Evolutionary conservation across 73 alveolate species (phyloP), one percentile per base, ranked within the genome.

Genomic region (Durusdinium trenchii): DNA sequence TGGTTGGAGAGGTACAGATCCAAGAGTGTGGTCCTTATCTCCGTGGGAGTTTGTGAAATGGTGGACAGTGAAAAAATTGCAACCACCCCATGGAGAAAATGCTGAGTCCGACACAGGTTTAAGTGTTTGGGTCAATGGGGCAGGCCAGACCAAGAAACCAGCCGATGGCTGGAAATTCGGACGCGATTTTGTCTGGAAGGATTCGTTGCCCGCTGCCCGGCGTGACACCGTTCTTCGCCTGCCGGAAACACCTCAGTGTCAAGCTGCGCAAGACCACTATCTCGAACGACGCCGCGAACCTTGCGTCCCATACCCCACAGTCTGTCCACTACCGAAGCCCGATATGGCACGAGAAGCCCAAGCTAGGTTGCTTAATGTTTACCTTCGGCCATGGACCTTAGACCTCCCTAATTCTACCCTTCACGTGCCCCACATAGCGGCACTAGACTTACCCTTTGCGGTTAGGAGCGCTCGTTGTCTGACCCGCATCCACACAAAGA

Each of bases 1-100:
- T 23, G 83, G 83, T 7, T 71, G 83, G 83, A 4, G 83, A 5
- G 83, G 83, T 35, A 71, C 83, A 6, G 83, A 71, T n/a, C 50
- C 83, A 3, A 4, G 83, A 4, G 48, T 71, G 50, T n/a, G 38
- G 28, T 48, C 28, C 50, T n/a, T 71, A 6, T 71, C 83, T 10
- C 83, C 83, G 26, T 71, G 83, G 83, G 83, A 71, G 36, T 71
- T 71, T 23, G 48, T 71, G 83, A 71, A 71, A 71, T 71, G 83
- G 83, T 71, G 83, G 83, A 36, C 4, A 28, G 26, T 71, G n/a
- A 71, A 71, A 36, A 4, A 23, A 4, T 23, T 71, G 50, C 83
- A 71, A 48, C 83, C 83, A 7, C 83, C 83, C 46, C 46, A 4
- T 7, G 23, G 14, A 28, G 5, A 36, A 5, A 23, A 38, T 35